phyloP scores from a whole-genome alignment of 192 early-diverging fungal genomes.

The Lobosporangium transversale region DNA sequence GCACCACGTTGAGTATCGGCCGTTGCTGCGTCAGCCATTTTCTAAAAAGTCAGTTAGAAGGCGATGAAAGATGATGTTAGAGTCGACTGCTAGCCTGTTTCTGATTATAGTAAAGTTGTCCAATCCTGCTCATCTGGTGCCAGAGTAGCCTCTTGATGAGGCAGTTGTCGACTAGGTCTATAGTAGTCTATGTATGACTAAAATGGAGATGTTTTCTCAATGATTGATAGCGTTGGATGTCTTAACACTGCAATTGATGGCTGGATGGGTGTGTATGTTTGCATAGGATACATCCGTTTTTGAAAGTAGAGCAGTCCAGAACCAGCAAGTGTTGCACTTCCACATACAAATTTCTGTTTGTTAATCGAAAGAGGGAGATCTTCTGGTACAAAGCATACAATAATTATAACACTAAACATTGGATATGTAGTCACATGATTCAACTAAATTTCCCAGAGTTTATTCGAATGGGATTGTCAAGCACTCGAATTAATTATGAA shows the following conservation, averaged over 20 bases:
- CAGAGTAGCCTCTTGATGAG: too few relatives aligned
- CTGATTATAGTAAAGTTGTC: too few relatives aligned
- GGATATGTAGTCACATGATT: too few relatives aligned
- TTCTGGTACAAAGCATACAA: too few relatives aligned
- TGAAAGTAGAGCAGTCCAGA: neutral
- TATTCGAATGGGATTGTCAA: too few relatives aligned
- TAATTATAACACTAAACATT: too few relatives aligned
- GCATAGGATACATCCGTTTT: neutral
- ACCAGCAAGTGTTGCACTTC: neutral
- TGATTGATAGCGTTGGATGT: neutral
- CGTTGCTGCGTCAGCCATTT: slow-evolving; percentile 54
- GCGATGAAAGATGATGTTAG: neutral
- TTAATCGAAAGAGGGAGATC: neutral
- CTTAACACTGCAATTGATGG: neutral
- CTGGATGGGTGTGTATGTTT: neutral
- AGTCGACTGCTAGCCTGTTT: neutral
- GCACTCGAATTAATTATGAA: too few relatives aligned
- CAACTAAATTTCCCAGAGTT: too few relatives aligned
- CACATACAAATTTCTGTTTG: neutral
- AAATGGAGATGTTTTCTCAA: too few relatives aligned
- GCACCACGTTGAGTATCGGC: slow-evolving; percentile 49
- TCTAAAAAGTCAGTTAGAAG: slow-evolving; percentile 5
- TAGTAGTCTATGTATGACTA: too few relatives aligned
- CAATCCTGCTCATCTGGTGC: too few relatives aligned
- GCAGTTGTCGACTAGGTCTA: too few relatives aligned